Percentiles rank a stretch among this genome's conserved stretches.
phyloP scores from a whole-genome alignment of 2,329 filamentous ascomycete species.

The Trichoderma sp. region DNA sequence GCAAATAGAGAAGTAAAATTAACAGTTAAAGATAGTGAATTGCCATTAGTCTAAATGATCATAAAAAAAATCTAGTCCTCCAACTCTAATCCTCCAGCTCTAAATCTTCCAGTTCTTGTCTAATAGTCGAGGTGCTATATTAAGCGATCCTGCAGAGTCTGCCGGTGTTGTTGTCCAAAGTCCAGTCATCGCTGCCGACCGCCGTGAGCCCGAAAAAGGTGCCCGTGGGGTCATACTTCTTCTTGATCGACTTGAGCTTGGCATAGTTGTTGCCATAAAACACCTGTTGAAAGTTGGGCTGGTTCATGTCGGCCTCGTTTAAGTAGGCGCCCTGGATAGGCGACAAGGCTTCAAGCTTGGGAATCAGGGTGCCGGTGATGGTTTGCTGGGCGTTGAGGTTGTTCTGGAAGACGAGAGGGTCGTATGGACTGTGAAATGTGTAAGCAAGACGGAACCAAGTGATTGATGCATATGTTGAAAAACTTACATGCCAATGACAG shows the following conservation, averaged over 20 bases:
- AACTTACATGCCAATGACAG: background rate
- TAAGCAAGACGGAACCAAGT: background rate
- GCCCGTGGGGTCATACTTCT: slow-evolving; percentile 42
- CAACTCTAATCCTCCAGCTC: too few relatives aligned
- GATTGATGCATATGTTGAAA: background rate
- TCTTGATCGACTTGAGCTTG: slow-evolving; percentile 41
- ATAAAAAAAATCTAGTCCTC: background rate
- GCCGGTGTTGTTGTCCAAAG: background rate
- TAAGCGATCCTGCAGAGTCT: background rate
- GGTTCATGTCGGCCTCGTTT: slow-evolving; percentile 46
- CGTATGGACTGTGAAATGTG: background rate
- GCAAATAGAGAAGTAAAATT: background rate
- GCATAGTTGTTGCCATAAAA: slow-evolving; percentile 45
- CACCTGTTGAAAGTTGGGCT: slow-evolving; percentile 37
- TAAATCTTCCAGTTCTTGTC: background rate
- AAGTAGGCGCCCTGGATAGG: slow-evolving; percentile 31
- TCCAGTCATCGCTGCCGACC: slow-evolving; percentile 43
- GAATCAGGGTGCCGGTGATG: background rate
- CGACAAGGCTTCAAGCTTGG: background rate
- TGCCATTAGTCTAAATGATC: background rate
- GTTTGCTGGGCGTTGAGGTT: background rate
- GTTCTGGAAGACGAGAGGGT: background rate
- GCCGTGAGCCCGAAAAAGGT: slow-evolving; percentile 45
- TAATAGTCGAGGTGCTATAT: background rate
- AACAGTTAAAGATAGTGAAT: background rate